Conservation (phyloP, 345 rosid genomes). For the Garcia nutans region DNA sequence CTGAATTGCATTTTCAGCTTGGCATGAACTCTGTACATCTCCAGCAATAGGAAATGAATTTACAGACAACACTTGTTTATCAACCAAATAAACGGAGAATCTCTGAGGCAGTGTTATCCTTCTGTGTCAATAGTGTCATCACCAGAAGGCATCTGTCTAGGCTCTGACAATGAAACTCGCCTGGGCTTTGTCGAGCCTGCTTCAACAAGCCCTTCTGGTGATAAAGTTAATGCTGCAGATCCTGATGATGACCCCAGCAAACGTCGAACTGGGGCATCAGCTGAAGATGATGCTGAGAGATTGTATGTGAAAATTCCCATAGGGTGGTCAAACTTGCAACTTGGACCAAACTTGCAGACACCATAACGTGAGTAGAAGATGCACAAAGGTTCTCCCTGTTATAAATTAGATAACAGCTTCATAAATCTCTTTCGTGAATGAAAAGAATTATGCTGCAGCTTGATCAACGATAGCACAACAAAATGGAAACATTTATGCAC, state of each 20-base stretch:
- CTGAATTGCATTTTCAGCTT: slow-evolving; percentile 42
- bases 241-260: slow-evolving; percentile 62
- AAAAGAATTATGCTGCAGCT: not conserved
- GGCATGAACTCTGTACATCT: slow-evolving; percentile 55
- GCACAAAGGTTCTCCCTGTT: slow-evolving; percentile 91
- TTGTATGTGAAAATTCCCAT: slow-evolving; percentile 76
- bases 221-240: slow-evolving; percentile 45
- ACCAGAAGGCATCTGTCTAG: slow-evolving; percentile 72
- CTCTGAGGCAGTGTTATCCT: slow-evolving; percentile 39
- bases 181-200: slow-evolving; percentile 57
- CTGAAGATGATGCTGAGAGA: slow-evolving; percentile 51
- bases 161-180: slow-evolving; percentile 66
- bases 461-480: not conserved
- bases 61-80: slow-evolving; percentile 47
- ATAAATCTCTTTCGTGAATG: slow-evolving; percentile 15
- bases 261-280: slow-evolving; percentile 47
- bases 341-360: slow-evolving; percentile 98
- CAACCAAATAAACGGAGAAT: slow-evolving; percentile 34
- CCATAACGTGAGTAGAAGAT: slow-evolving; percentile 94
- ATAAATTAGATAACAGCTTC: slow-evolving; percentile 15
- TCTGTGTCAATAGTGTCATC: slow-evolving; percentile 70
- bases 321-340: slow-evolving; percentile 98
- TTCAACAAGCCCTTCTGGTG: slow-evolving; percentile 70
- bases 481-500: not conserved
- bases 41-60: slow-evolving; percentile 49